A percentile compares a stretch with the other conserved stretches of the same genome.
phyloP scores from a whole-genome alignment of 805 yeast genomes.

The Kregervanrija fluxuum region DNA sequence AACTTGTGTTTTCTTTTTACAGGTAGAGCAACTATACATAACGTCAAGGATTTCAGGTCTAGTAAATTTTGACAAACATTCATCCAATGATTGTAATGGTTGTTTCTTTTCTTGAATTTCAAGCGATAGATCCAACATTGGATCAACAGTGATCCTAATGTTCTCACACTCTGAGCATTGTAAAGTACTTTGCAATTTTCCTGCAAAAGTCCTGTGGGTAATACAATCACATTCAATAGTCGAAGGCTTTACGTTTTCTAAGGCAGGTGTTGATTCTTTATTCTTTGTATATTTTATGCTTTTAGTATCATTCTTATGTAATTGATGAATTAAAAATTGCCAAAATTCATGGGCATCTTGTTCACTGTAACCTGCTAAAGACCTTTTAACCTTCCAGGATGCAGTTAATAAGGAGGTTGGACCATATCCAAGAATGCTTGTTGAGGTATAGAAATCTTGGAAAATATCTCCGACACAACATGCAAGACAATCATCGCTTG shows the following conservation, averaged over 20 bases:
- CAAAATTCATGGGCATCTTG: conserved; percentile 99
- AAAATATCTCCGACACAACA: conserved; percentile 82
- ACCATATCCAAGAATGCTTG: conserved; percentile 63
- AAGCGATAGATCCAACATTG: conserved; percentile 81
- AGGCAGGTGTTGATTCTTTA: conserved; percentile 19
- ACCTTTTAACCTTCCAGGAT: conserved; percentile 78
- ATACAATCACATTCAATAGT: conserved; percentile 57
- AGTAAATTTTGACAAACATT: conserved; percentile 74
- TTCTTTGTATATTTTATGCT: conserved; percentile 13
- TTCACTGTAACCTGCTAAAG: conserved; percentile 91
- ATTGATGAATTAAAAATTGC: conserved; percentile 82
- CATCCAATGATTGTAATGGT: conserved; percentile 35
- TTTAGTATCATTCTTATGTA: conserved; percentile 47
- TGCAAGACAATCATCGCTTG: conserved; percentile 53
- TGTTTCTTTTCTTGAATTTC: conserved; percentile 45
- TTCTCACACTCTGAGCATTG: conserved; percentile 63
- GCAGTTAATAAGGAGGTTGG: conserved; percentile 75
- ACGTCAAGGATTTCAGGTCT: conserved; percentile 69
- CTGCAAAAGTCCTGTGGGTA: conserved; percentile 76
- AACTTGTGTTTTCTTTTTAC: conserved; percentile 58
- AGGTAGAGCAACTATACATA: conserved; percentile 60
- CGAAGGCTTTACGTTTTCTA: conserved; percentile 4
- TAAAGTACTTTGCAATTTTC: conserved; percentile 74
- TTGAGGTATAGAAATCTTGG: conserved; percentile 62
- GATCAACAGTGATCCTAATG: conserved; percentile 70